Percentiles rank a stretch among this genome's conserved stretches.
Conservation (phyloP, 2,329 filamentous ascomycete genomes). For the Paracoccidioides lutzii region DNA sequence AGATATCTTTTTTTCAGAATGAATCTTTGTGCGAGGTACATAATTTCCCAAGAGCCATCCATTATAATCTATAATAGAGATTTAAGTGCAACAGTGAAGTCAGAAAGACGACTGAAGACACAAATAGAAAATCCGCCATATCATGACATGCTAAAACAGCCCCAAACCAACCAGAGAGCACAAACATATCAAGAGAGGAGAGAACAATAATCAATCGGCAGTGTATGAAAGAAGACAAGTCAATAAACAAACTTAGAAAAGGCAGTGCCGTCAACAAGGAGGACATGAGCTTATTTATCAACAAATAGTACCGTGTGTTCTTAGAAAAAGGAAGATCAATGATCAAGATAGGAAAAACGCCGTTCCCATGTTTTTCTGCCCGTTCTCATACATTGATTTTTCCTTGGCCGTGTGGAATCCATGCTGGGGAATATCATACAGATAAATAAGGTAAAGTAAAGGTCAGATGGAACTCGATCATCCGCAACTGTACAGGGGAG, state of each 20-base stretch:
- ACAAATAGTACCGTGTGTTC: neutral
- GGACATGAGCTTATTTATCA: conserved; percentile 1
- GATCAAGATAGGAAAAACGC: neutral
- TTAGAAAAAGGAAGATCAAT: neutral
- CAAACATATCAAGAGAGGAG: conserved; percentile 26
- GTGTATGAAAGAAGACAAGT: conserved; percentile 8
- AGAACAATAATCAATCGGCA: conserved; percentile 17
- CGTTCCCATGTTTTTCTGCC: neutral
- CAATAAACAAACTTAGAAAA: conserved; percentile 10
- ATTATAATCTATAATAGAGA: neutral
- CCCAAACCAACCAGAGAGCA: conserved; percentile 4
- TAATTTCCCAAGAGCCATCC: too few relatives aligned
- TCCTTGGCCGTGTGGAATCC: neutral
- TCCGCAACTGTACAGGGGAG: neutral
- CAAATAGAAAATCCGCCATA: neutral
- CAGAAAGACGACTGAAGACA: neutral
- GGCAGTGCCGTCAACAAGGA: conserved; percentile 3
- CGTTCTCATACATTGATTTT: neutral
- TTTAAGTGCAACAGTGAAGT: neutral
- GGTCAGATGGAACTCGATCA: neutral
- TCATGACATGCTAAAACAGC: neutral
- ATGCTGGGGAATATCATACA: conserved; percentile 1
- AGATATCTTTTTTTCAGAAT: too few relatives aligned
- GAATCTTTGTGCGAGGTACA: too few relatives aligned
- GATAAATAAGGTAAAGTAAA: neutral